phyloP scores from a whole-genome alignment of 306 rosid genomes.

The Ceratonia siliqua region DNA sequence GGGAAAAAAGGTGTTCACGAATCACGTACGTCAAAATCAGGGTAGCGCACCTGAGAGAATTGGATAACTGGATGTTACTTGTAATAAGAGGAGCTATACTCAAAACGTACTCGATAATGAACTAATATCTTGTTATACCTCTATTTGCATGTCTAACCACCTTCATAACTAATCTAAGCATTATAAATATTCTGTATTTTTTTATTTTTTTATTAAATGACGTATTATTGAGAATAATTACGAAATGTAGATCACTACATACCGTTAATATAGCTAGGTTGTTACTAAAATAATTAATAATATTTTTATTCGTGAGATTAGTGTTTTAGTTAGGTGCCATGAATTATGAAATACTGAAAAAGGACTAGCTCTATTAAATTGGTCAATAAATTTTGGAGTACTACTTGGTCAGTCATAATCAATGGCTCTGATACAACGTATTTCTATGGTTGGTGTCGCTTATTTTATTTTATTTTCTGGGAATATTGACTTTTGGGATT shows the following conservation, averaged over 20 bases:
- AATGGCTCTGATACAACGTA: background rate
- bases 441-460: background rate
- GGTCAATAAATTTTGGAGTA: background rate
- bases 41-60: background rate
- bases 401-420: background rate
- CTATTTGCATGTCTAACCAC: background rate
- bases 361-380: background rate
- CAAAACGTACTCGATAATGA: background rate
- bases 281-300: no score
- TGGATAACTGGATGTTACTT: background rate
- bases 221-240: no score
- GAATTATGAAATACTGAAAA: background rate
- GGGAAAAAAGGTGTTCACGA: no score
- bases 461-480: no score
- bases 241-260: no score
- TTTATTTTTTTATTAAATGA: no score
- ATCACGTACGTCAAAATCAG: background rate
- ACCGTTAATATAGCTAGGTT: no score
- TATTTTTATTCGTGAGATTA: background rate
- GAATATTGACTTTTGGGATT: no score
- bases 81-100: background rate
- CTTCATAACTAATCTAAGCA: background rate
- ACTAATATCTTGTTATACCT: background rate
- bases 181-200: no score
- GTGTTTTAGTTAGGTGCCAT: background rate